Conservation (phyloP, 441 rosid genomes). For the Hypseocharis bilobata region DNA sequence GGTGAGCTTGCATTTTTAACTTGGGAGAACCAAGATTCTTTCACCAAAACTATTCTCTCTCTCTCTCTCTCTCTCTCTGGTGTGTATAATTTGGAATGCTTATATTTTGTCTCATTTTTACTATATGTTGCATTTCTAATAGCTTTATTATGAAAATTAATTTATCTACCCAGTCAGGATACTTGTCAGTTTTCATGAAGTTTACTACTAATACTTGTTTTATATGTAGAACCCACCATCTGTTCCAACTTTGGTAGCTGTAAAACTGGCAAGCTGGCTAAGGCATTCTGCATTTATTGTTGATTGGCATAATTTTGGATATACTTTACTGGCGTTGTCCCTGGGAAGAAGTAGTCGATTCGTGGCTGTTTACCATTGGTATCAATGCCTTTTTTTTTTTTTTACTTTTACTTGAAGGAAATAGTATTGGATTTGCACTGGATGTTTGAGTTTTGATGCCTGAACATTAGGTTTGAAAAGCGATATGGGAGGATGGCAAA, state of each 20-base stretch:
- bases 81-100: not conserved
- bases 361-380: conserved; percentile 80
- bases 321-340: conserved; percentile 73
- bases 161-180: not conserved
- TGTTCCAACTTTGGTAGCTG: conserved; percentile 77
- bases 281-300: conserved; percentile 58
- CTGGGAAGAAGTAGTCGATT: conserved; percentile 72
- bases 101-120: not conserved
- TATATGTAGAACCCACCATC: conserved; percentile 84
- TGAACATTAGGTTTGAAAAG: conserved; percentile 57
- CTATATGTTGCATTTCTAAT: not conserved
- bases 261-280: conserved; percentile 82
- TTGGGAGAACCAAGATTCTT: conserved; percentile 1
- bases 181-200: not conserved
- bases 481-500: conserved; percentile 76
- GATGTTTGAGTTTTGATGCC: conserved; percentile 14
- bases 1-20: conserved; percentile 34
- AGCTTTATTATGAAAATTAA: not conserved
- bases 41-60: not conserved
- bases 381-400: conserved; percentile 18
- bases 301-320: conserved; percentile 98
- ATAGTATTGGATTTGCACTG: not conserved
- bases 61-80: not conserved
- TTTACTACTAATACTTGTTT: conserved; percentile 1
- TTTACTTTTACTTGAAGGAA: not conserved